These are phyloP conservation scores for Globisporangium cylindrosporum DNA, from an alignment of 352 stramenopile genomes.

Conservation along the genomic window DNA sequence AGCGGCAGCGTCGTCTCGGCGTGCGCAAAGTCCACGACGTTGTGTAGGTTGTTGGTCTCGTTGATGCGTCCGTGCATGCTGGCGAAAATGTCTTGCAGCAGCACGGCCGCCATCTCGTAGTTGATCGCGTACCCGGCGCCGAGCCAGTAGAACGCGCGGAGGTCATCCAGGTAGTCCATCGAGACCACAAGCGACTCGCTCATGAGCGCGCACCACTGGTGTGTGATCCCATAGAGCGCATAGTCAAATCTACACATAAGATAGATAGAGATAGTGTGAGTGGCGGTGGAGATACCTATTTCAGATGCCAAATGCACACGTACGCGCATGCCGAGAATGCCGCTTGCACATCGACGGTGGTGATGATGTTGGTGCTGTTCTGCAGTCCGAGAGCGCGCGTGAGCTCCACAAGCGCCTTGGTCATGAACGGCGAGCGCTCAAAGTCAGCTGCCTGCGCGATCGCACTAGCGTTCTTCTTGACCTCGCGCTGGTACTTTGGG, in stretches of 20 bases:
- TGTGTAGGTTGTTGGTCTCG: conserved; percentile 31
- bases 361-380: conserved; percentile 24
- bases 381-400: conserved; percentile 38
- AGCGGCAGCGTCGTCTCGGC: conserved; percentile 73
- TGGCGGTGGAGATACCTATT: neutral
- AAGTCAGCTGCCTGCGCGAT: conserved; percentile 41
- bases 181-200: conserved; percentile 34
- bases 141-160: conserved; percentile 70
- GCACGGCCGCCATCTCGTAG: conserved; percentile 66
- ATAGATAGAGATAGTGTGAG: neutral
- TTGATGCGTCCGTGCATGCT: conserved; percentile 49
- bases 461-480: conserved; percentile 53
- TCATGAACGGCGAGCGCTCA: conserved; percentile 31
- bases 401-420: conserved; percentile 25
- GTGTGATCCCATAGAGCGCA: conserved; percentile 44
- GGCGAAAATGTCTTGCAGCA: conserved; percentile 53
- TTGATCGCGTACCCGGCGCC: conserved; percentile 61
- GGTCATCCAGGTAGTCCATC: conserved; percentile 63
- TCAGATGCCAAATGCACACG: conserved; percentile 13
- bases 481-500: conserved; percentile 45
- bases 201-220: conserved; percentile 66
- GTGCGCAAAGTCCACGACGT: conserved; percentile 63
- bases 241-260: conserved; percentile 52
- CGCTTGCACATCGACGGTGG: conserved; percentile 34
- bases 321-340: conserved; percentile 68